Conservation (phyloP, 2,329 filamentous ascomycete species). For the Atkinsonella hypoxylon region DNA sequence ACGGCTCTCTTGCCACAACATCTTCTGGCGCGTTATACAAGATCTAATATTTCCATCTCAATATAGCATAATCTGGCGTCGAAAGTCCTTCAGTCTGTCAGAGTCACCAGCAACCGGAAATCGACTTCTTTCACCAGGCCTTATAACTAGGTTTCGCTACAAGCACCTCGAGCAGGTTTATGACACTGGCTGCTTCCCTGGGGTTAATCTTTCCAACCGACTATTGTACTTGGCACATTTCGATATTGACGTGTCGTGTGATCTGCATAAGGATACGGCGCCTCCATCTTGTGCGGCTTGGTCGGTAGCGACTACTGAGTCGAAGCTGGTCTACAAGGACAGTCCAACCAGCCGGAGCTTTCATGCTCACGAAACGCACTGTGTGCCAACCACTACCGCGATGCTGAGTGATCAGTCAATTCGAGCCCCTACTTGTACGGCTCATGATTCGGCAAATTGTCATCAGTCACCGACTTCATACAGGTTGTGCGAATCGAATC, state of each 20-base stretch:
- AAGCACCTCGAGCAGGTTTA: background rate
- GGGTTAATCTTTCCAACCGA: background rate
- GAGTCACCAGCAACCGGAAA: background rate
- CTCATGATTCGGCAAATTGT: constrained; percentile 44
- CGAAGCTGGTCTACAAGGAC: background rate
- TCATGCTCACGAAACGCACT: constrained; percentile 18
- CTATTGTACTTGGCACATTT: background rate
- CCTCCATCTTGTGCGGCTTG: constrained; percentile 3
- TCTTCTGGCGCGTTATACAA: constrained; percentile 4
- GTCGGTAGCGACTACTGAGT: constrained; percentile 7
- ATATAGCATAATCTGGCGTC: constrained; percentile 2
- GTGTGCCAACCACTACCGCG: constrained; percentile 18
- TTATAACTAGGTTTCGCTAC: background rate
- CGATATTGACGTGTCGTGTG: background rate
- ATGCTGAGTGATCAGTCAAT: constrained; percentile 31
- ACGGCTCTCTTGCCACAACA: constrained; percentile 11
- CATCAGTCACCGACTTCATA: constrained; percentile 17
- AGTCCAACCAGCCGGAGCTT: constrained; percentile 11
- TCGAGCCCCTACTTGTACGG: constrained; percentile 49
- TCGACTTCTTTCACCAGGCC: background rate
- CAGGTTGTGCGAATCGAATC: constrained; percentile 18
- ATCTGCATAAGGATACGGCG: background rate
- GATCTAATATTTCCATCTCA: constrained; percentile 7
- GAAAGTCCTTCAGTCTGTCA: background rate
- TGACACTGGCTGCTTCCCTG: background rate